These are phyloP conservation scores for Piper longum DNA, from an alignment of 164 flowering plant genomes.

Conservation along the genomic window DNA sequence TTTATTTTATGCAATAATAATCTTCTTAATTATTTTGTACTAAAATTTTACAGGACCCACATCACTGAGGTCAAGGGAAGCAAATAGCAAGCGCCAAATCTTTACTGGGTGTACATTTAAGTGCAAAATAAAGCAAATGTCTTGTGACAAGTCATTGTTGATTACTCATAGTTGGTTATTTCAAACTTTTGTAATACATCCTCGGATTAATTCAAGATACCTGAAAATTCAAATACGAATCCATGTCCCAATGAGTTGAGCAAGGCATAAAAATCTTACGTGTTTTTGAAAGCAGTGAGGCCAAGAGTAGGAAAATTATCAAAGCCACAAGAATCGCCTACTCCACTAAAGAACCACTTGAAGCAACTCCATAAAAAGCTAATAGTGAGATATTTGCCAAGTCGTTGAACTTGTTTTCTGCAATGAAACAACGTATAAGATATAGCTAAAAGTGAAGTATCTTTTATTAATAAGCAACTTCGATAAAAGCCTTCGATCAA, in stretches of 20 bases:
- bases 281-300: constrained; percentile 51
- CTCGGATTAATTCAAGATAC: not conserved
- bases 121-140: too few species aligned
- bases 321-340: constrained; percentile 94
- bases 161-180: too few species aligned
- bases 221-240: not conserved
- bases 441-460: not conserved
- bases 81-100: too few species aligned
- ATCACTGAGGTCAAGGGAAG: too few species aligned
- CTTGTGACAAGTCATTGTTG: too few species aligned
- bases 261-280: constrained; percentile 33
- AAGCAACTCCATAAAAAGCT: constrained; percentile 87
- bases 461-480: not conserved
- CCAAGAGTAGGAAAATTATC: constrained; percentile 91
- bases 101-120: too few species aligned
- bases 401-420: constrained; percentile 86
- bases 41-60: too few species aligned
- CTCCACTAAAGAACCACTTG: constrained; percentile 98
- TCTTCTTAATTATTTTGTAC: too few species aligned
- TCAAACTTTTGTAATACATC: not conserved
- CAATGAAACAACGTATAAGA: constrained; percentile 4
- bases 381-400: constrained; percentile 83
- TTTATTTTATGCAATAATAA: not conserved
- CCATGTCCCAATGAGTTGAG: not conserved
- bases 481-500: not conserved